Evolutionary conservation across 805 yeast species (phyloP), one percentile per base, ranked within the genome.

Genomic region (Wickerhamiella musiphila): DNA sequence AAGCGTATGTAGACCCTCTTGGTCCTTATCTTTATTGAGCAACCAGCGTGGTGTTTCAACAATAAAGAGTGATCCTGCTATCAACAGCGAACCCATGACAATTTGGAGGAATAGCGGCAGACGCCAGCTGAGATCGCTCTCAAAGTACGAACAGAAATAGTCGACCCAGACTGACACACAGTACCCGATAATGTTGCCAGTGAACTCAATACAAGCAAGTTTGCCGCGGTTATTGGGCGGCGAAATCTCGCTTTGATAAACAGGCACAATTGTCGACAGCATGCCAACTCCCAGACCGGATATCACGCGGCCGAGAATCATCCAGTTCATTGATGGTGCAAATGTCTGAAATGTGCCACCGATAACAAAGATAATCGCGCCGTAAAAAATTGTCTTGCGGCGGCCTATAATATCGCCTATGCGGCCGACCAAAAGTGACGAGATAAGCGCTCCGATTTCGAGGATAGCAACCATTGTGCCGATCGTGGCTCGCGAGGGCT

Each of bases 21-120:
- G 64, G 49, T 76, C 82, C 28, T 46, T 51, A 48, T 82, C 93
- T 38, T 76, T 75, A 50, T 78, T 84, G 23, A 84, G 57, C 32
- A 84, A 60, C 93, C 94, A 83, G 42, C 94, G 63, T 4, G 95
- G 95, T 30, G 84, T 73, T 47, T 83, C 95, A 4, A 79, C 83
- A 23, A 84, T 70, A 36, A 77, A 61, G 33, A 73, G 68, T 1
- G 93, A 75, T 3, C 95, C 95, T 3, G 68, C 41, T 18, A 72
- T 70, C 18, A 83, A 57, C 4, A 75, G 56, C 2, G 65, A 37
- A 0, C 93, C 93, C 48, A 84, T 72, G 3, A 74, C 47, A 32
- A 78, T 76, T 51, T 82, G 94, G 30, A 78, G 57, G 34, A 74
- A 67, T 28, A 82, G 57, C 1, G 94, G 93, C 16, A 78, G 45